phyloP scores from a whole-genome alignment of 140 eudicot species.

The Bidens hawaiensis region DNA sequence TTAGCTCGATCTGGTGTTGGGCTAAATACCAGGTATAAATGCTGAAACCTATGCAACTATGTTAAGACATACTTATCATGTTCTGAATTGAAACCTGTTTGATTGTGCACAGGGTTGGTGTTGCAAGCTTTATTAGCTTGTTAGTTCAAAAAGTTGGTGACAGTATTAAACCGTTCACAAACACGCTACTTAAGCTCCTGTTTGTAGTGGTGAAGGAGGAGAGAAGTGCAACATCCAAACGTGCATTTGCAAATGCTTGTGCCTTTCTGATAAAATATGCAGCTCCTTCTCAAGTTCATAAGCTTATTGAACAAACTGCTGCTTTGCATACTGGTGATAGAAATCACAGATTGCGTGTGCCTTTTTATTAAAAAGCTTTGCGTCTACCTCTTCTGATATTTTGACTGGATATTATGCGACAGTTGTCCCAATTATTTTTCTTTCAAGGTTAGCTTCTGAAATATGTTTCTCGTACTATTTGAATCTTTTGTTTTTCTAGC shows the following conservation, averaged over 20 bases:
- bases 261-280: constrained; percentile 76
- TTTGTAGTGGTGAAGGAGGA: constrained; percentile 88
- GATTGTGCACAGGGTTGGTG: constrained; percentile 71
- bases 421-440: constrained; percentile 75
- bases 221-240: constrained; percentile 75
- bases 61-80: background rate
- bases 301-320: constrained; percentile 74
- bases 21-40: constrained; percentile 74
- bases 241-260: constrained; percentile 96
- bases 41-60: constrained; percentile 1
- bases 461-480: background rate
- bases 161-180: constrained; percentile 72
- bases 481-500: background rate
- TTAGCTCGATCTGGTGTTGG: constrained; percentile 95
- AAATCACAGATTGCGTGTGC: constrained; percentile 88
- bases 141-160: constrained; percentile 79
- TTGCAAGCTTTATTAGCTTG: constrained; percentile 80
- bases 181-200: constrained; percentile 63
- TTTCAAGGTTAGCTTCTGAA: constrained; percentile 63
- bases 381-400: constrained; percentile 75
- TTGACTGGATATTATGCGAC: constrained; percentile 70
- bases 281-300: constrained; percentile 71
- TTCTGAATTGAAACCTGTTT: constrained; percentile 1
- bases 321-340: constrained; percentile 84
- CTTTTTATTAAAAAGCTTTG: constrained; percentile 68